These are phyloP conservation scores for Exophiala calicioides DNA, from an alignment of 2,329 filamentous ascomycete species.

Conservation along the genomic window DNA sequence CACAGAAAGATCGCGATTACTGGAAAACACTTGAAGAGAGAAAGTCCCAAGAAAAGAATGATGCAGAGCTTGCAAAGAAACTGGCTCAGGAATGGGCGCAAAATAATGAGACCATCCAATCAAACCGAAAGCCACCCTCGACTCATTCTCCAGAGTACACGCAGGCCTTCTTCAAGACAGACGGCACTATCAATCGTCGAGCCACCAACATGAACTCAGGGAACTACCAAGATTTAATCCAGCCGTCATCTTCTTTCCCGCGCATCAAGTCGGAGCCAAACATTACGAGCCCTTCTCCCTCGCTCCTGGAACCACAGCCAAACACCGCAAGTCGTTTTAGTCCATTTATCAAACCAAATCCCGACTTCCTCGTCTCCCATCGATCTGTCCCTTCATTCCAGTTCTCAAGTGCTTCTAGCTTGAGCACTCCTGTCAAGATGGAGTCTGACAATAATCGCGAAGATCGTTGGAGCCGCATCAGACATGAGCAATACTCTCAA, in stretches of 20 bases:
- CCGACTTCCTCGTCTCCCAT: no score
- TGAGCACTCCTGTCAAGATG: background rate
- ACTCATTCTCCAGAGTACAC: constrained; percentile 15
- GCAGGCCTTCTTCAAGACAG: constrained; percentile 24
- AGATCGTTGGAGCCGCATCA: background rate
- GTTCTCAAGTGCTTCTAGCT: background rate
- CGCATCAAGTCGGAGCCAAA: background rate
- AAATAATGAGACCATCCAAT: constrained; percentile 11
- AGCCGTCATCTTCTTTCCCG: background rate
- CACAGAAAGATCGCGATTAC: constrained; percentile 13
- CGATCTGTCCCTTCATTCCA: no score
- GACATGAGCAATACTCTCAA: background rate
- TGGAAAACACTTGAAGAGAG: constrained; percentile 24
- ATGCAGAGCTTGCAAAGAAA: constrained; percentile 39
- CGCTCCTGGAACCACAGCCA: background rate
- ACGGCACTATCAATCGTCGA: constrained; percentile 24
- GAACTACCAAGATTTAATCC: background rate
- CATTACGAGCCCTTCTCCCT: background rate
- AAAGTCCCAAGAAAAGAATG: constrained; percentile 29
- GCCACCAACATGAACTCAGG: constrained; percentile 1
- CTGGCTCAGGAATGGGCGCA: constrained; percentile 38
- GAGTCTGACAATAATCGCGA: background rate
- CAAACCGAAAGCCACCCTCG: constrained; percentile 1
- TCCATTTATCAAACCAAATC: no score
- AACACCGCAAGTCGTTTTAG: no score